Evolutionary conservation across 495 filamentous ascomycete genomes (phyloP).

Genomic region (Rhypophila decipiens): DNA sequence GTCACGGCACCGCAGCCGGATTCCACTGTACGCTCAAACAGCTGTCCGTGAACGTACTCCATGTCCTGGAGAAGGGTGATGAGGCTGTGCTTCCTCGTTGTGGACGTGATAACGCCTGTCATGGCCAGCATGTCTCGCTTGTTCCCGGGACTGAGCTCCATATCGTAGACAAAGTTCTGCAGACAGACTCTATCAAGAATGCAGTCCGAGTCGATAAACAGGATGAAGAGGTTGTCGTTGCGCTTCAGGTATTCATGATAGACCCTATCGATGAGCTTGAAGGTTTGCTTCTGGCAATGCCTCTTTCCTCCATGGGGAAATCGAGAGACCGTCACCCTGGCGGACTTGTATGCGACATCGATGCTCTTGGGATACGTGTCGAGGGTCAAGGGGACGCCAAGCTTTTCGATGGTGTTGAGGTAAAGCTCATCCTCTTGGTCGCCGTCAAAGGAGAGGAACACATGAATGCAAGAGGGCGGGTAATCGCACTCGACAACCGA

Average conservation of each 20-base stretch:
- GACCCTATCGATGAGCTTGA: slow-evolving; percentile 89
- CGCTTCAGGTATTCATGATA: slow-evolving; percentile 83
- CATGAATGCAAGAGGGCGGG: slow-evolving; percentile 85
- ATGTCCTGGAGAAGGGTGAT: slow-evolving; percentile 95
- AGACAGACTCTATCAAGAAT: slow-evolving; percentile 89
- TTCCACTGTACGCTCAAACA: slow-evolving; percentile 95
- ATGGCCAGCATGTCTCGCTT: slow-evolving; percentile 93
- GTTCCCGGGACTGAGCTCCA: slow-evolving; percentile 95
- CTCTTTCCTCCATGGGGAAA: slow-evolving; percentile 94
- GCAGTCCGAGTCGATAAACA: slow-evolving; percentile 98
- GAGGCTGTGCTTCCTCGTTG: slow-evolving; percentile 79
- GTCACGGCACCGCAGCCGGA: slow-evolving; percentile 93
- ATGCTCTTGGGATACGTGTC: slow-evolving; percentile 83
- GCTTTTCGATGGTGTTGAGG: slow-evolving; percentile 77
- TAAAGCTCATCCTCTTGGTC: slow-evolving; percentile 84
- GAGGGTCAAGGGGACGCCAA: slow-evolving; percentile 74
- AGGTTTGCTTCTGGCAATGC: slow-evolving; percentile 89
- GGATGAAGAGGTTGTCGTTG: slow-evolving; percentile 88
- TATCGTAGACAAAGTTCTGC: slow-evolving; percentile 98
- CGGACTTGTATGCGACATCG: slow-evolving; percentile 76
- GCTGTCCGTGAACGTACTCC: slow-evolving; percentile 96
- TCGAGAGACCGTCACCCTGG: slow-evolving; percentile 83
- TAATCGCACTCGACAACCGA: slow-evolving; percentile 95
- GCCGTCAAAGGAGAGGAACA: slow-evolving; percentile 95
- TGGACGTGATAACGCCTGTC: slow-evolving; percentile 96